Percentiles rank a stretch among this genome's conserved stretches.
Conservation (phyloP, 306 rosid genomes). For the Calophaca sinica region DNA sequence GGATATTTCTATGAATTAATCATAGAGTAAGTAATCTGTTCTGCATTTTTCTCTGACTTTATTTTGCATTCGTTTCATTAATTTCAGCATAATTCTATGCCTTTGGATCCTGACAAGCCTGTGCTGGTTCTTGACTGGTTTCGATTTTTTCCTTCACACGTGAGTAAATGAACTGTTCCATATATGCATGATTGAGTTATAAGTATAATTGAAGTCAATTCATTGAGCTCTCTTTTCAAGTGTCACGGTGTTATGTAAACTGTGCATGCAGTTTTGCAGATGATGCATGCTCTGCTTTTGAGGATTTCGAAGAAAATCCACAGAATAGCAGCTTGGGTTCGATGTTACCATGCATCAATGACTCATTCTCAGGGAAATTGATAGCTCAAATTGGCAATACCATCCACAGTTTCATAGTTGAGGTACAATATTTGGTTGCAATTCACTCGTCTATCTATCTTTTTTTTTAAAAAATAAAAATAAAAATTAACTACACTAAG, state of each 20-base stretch:
- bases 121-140: slow-evolving; percentile 71
- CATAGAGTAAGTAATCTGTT: too few relatives aligned
- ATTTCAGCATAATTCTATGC: slow-evolving; percentile 66
- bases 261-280: slow-evolving; percentile 61
- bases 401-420: slow-evolving; percentile 56
- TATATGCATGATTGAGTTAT: slow-evolving; percentile 1
- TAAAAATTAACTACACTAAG: too few relatives aligned
- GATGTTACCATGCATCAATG: slow-evolving; percentile 67
- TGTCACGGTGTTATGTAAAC: not conserved
- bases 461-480: too few relatives aligned
- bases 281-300: slow-evolving; percentile 73
- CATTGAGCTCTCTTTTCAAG: slow-evolving; percentile 13
- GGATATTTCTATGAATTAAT: too few relatives aligned
- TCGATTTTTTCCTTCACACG: slow-evolving; percentile 74
- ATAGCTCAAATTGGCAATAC: slow-evolving; percentile 60
- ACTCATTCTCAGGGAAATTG: slow-evolving; percentile 53
- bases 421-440: slow-evolving; percentile 46
- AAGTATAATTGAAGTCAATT: not conserved
- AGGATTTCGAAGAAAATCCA: slow-evolving; percentile 58
- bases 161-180: slow-evolving; percentile 46
- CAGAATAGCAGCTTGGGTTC: slow-evolving; percentile 65
- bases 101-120: slow-evolving; percentile 74
- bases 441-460: not conserved
- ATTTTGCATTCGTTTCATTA: slow-evolving; percentile 46
- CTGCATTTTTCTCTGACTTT: not conserved